Percentiles rank a stretch among this genome's conserved stretches.
phyloP scores from a whole-genome alignment of 257 asterid species.

The Ehretia macrophylla region DNA sequence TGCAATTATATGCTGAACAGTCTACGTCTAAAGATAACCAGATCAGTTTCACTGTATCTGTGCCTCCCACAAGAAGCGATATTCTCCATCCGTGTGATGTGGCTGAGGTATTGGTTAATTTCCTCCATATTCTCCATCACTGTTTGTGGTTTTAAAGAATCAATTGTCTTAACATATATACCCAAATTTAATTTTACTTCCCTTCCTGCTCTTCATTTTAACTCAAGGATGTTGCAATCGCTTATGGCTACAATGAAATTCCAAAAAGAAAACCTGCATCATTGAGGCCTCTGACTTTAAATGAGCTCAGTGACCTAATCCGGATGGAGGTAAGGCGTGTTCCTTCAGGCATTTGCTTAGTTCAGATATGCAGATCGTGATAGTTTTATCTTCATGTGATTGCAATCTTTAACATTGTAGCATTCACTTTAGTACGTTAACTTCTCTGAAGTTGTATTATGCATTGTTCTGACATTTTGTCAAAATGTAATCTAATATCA shows the following conservation, averaged over 20 bases:
- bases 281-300: conserved; percentile 60
- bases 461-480: too few relatives aligned
- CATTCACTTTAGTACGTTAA: too few relatives aligned
- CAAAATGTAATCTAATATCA: too few relatives aligned
- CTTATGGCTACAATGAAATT: conserved; percentile 80
- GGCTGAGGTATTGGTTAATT: conserved; percentile 89
- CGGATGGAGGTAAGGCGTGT: conserved; percentile 59
- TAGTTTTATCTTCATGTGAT: too few relatives aligned
- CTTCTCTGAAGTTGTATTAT: too few relatives aligned
- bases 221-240: conserved; percentile 85
- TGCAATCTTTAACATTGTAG: too few relatives aligned
- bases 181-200: conserved; percentile 1
- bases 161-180: conserved; percentile 9
- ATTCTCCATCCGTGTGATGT: conserved; percentile 97
- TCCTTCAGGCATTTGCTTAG: neutral
- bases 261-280: conserved; percentile 73
- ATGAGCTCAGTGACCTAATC: conserved; percentile 74
- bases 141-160: conserved; percentile 7
- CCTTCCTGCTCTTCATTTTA: neutral
- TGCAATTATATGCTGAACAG: conserved; percentile 71
- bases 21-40: conserved; percentile 43
- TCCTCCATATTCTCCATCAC: too few relatives aligned
- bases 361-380: too few relatives aligned
- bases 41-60: conserved; percentile 52
- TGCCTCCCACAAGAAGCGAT: conserved; percentile 95